Base-by-base conservation (phyloP, 2,329 filamentous ascomycete species). In the Chrysoporthe puriensis region DNA sequence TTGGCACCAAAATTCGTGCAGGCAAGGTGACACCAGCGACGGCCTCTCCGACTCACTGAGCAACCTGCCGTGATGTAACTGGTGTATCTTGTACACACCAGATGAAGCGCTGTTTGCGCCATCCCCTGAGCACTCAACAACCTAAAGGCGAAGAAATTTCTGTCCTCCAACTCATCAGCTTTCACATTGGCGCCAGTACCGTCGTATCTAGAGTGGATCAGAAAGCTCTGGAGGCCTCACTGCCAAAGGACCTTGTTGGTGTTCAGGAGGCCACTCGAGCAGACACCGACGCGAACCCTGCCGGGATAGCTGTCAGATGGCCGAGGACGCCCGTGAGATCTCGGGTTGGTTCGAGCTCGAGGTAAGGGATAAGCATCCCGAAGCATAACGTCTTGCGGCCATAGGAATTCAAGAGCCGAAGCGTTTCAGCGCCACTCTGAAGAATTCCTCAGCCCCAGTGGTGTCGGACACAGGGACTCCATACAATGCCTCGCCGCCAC, bases 11-110 rank as follows among this genome's bases (percentile, higher is more conserved):
- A 48, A 34, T 21, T 48, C 59, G 59, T 61, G 43, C 59, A 61
- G 59, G 42, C 16, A 26, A 44, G 43, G 43, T 44, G 59, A 46
- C 58, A 61, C 36, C 21, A 34, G 34, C 3, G 26, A 61, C 59
- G 59, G 59, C 59, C 59, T 48, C 59, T 46, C 59, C 59, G 59
- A 48, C 59, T 36, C 59, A 46, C 36, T 34, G 42, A 48, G 18
- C 26, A 61, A 46, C 21, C 43, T 61, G 59, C 59, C 14, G 59
- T 46, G 59, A 4, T n/a, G 18, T 61, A 32, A 9, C 59, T 16
- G 43, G 42, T 61, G 59, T 61, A 61, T 46, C 14, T 48, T 46
- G 42, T 61, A 48, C 26, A 61, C 21, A 46, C 13, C 5, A 42
- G 13, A 21, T 46, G 42, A 61, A 61, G 59, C 59, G 59, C 59